These are phyloP conservation scores for Sugiyamaella boreocaroliniensis DNA, from an alignment of 805 yeast species.

Conservation along the genomic window DNA sequence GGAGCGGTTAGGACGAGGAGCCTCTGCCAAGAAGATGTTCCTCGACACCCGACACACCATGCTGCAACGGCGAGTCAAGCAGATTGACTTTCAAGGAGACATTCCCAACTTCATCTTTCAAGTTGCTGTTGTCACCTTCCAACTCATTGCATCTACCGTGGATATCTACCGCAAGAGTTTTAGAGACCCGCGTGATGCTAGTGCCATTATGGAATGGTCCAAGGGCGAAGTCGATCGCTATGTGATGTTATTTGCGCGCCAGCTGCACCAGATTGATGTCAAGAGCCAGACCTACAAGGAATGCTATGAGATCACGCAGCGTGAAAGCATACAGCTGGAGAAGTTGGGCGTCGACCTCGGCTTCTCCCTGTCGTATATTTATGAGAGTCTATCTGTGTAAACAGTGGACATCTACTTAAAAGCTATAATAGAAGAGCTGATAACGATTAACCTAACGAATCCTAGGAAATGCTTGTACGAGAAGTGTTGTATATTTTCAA, in stretches of 20 bases:
- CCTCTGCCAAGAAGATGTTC: constrained; percentile 44
- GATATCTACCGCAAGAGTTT: constrained; percentile 47
- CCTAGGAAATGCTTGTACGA: too few species aligned
- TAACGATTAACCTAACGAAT: too few species aligned
- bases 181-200: constrained; percentile 39
- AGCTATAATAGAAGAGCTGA: too few species aligned
- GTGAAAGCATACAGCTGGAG: constrained; percentile 58
- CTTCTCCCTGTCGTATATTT: constrained; percentile 49
- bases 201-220: constrained; percentile 71
- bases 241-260: constrained; percentile 55
- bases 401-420: constrained; percentile 5
- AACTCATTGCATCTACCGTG: constrained; percentile 52
- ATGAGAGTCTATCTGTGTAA: constrained; percentile 6
- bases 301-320: constrained; percentile 47
- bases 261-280: constrained; percentile 55
- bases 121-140: constrained; percentile 56
- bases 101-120: constrained; percentile 50
- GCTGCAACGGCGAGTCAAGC: constrained; percentile 42
- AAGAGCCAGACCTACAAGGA: constrained; percentile 46
- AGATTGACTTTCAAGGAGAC: constrained; percentile 51
- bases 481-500: too few species aligned
- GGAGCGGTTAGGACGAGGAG: constrained; percentile 38
- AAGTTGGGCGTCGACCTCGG: constrained; percentile 68
- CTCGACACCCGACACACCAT: constrained; percentile 43
- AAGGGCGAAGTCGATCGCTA: constrained; percentile 56